Percentiles rank a stretch among this genome's conserved stretches.
These are phyloP conservation scores for Alternaria gaisen DNA, from an alignment of 2,329 filamentous ascomycete species.

Conservation along the genomic window DNA sequence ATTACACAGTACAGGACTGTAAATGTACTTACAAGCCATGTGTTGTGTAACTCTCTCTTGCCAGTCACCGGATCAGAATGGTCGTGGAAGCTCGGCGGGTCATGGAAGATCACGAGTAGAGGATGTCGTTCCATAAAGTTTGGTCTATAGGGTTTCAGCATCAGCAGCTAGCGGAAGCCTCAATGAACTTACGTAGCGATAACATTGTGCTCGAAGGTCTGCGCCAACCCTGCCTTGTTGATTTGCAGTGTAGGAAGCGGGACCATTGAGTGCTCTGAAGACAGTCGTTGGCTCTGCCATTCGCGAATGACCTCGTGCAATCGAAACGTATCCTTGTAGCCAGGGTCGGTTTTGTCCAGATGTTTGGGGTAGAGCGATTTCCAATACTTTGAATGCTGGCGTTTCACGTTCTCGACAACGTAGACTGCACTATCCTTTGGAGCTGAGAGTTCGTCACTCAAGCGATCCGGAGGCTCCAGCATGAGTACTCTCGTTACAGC, in stretches of 20 bases:
- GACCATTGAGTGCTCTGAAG: slow-evolving; percentile 78
- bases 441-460: slow-evolving; percentile 57
- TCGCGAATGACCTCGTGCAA: slow-evolving; percentile 82
- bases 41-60: slow-evolving; percentile 81
- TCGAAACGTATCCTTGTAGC: slow-evolving; percentile 57
- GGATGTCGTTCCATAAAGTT: slow-evolving; percentile 72
- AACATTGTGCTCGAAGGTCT: slow-evolving; percentile 86
- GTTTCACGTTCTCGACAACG: slow-evolving; percentile 66
- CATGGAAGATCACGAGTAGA: slow-evolving; percentile 87
- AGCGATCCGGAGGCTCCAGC: slow-evolving; percentile 83
- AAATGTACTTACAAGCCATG: slow-evolving; percentile 77
- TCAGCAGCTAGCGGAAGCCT: background rate
- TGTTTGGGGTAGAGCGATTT: slow-evolving; percentile 80
- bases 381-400: slow-evolving; percentile 76
- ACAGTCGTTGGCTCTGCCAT: slow-evolving; percentile 76
- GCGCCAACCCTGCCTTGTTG: slow-evolving; percentile 74
- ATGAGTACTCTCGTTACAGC: slow-evolving; percentile 93
- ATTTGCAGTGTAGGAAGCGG: slow-evolving; percentile 78
- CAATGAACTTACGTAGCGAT: slow-evolving; percentile 70
- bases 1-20: slow-evolving; percentile 41
- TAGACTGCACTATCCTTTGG: slow-evolving; percentile 61
- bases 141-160: slow-evolving; percentile 56
- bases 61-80: slow-evolving; percentile 65
- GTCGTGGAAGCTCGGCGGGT: slow-evolving; percentile 67
- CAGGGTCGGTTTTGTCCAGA: slow-evolving; percentile 40